phyloP scores from a whole-genome alignment of 2,329 filamentous ascomycete genomes.

The Penicillium sp. region DNA sequence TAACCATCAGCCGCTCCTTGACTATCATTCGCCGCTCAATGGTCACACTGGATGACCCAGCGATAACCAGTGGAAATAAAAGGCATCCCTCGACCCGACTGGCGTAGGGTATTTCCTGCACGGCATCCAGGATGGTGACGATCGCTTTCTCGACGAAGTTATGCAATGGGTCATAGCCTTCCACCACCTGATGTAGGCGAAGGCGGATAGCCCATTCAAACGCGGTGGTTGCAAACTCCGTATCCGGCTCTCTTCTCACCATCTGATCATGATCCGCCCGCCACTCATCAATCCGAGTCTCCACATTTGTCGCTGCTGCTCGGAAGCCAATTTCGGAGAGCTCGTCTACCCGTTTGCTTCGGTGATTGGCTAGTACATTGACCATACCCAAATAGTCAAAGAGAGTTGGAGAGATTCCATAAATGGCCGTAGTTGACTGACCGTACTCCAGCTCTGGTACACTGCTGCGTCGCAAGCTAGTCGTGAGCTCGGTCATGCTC shows the following conservation, averaged over 20 bases:
- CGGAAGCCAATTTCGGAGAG: slow-evolving; percentile 33
- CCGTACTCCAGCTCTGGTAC: slow-evolving; percentile 3
- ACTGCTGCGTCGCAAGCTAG: slow-evolving; percentile 9
- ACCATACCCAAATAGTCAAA: slow-evolving; percentile 30
- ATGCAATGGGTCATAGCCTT: slow-evolving; percentile 43
- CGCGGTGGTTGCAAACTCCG: slow-evolving; percentile 38
- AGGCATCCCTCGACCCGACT: slow-evolving; percentile 45
- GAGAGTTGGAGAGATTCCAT: slow-evolving; percentile 20
- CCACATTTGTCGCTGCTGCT: slow-evolving; percentile 33
- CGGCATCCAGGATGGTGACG: slow-evolving; percentile 36
- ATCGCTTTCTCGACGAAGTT: slow-evolving; percentile 36
- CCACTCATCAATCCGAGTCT: slow-evolving; percentile 43
- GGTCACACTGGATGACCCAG: slow-evolving; percentile 39
- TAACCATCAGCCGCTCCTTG: slow-evolving; percentile 45
- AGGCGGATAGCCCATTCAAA: slow-evolving; percentile 47
- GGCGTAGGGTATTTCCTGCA: slow-evolving; percentile 44
- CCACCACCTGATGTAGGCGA: slow-evolving; percentile 46
- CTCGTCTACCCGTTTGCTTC: slow-evolving; percentile 28
- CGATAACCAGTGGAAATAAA: slow-evolving; percentile 46
- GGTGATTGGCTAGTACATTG: slow-evolving; percentile 30
- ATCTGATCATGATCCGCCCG: slow-evolving; percentile 30
- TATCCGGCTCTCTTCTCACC: slow-evolving; percentile 19
- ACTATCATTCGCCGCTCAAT: slow-evolving; percentile 41
- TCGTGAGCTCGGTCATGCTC: slow-evolving; percentile 19
- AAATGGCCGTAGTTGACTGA: slow-evolving; percentile 19